Percentiles rank a stretch among this genome's conserved stretches.
These are phyloP conservation scores for Conticribra guillardii DNA, from an alignment of 108 stramenopile species.

Conservation along the genomic window DNA sequence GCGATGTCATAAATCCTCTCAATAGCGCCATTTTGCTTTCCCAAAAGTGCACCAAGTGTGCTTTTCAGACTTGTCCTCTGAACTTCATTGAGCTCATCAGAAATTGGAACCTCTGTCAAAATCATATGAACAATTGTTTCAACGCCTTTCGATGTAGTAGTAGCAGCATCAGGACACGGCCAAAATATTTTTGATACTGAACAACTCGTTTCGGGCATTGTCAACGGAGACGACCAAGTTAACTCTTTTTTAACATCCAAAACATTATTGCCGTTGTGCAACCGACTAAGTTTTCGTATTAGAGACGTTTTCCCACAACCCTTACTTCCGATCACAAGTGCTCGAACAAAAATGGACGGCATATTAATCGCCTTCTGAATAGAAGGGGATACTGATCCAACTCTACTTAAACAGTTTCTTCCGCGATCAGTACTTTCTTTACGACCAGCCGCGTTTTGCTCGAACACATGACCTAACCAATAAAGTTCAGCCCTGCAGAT, in stretches of 20 bases:
- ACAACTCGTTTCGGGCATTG: constrained; percentile 32
- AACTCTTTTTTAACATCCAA: constrained; percentile 5
- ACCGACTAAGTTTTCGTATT: constrained; percentile 39
- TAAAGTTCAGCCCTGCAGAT: constrained; percentile 68
- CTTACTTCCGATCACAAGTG: constrained; percentile 67
- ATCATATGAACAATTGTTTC: constrained; percentile 69
- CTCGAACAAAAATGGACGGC: constrained; percentile 61
- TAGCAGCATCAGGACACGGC: constrained; percentile 9
- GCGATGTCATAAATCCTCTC: constrained; percentile 64
- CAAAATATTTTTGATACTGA: constrained; percentile 53
- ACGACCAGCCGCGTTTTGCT: neutral
- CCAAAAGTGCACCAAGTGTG: constrained; percentile 45
- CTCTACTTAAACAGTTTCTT: no score
- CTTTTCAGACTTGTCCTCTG: constrained; percentile 25
- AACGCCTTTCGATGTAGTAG: constrained; percentile 25
- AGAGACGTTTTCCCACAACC: constrained; percentile 56
- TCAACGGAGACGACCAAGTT: constrained; percentile 2
- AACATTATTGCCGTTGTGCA: constrained; percentile 19
- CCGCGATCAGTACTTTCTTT: no score
- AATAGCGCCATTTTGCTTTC: constrained; percentile 9
- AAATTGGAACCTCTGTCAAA: constrained; percentile 69
- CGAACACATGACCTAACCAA: constrained; percentile 66
- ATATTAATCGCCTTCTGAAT: constrained; percentile 20
- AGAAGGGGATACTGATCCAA: neutral
- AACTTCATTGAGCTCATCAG: constrained; percentile 36